Evolutionary conservation across 2,329 filamentous ascomycete species (phyloP), one percentile per base, ranked within the genome.

Genomic region (Phialophora verrucosa): DNA sequence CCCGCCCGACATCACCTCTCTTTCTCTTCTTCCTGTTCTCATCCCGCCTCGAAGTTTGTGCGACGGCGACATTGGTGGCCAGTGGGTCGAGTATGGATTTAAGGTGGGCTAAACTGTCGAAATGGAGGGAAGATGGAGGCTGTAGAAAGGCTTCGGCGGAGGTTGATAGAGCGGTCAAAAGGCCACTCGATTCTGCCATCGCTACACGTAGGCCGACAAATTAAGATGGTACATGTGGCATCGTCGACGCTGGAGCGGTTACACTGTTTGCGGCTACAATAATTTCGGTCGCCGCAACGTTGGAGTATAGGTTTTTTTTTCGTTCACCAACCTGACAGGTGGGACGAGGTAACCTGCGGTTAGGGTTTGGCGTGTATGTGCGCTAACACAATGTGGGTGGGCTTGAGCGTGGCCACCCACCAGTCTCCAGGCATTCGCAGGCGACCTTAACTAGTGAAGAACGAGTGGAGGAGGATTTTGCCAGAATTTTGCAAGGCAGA

Each of bases 1-100:
- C 80, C 3, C 77, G 78, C 29, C 84, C 80, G 38, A 75, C 51
- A 57, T 69, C 69, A 20, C 63, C 63, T 62, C 72, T 59, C 55
- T 74, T 74, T 49, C 72, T 68, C 59, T 74, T 74, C 35, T 77
- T 54, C 84, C 83, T 8, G 83, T 83, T 71, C 91, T 84, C 83
- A 95, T 89, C 89, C 71, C 91, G 81, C 64, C 89, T 85, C 73
- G 85, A 81, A 66, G 87, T 83, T 77, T 97, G 93, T 72, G 89
- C 85, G 69, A 92, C 87, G 72, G 88, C 88, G 35, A 97, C 83
- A 63, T 88, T 88, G 1, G 84, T 83, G 1, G 93, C 93, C 69
- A 97, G 87, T 3, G 87, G 86, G 74, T 97, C 92, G 7, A 97
- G 83, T 4, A 90, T 91, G 49, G 87, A 83, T 79, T 96, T 97